Percentiles rank a stretch among this genome's conserved stretches.
These are phyloP conservation scores for Starmerella lactis-condensi DNA, from an alignment of 805 yeast species.

Conservation along the genomic window DNA sequence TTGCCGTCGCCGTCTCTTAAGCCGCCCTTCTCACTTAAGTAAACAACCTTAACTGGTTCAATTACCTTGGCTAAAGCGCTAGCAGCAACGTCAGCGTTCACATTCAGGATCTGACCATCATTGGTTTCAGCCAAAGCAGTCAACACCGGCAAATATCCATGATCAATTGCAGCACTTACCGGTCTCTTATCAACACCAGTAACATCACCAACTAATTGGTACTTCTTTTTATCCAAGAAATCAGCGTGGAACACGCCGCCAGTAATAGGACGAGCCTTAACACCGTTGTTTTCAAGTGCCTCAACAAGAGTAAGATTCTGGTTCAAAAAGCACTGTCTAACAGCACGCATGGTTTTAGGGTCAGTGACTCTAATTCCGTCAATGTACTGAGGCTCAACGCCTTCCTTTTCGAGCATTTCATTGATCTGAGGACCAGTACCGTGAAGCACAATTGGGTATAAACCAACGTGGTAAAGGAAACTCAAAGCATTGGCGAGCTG, in stretches of 20 bases:
- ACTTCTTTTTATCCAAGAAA: conserved; percentile 74
- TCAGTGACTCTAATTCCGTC: conserved; percentile 96
- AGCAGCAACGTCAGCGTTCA: conserved; percentile 97
- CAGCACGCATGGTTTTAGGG: conserved; percentile 86
- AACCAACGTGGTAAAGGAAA: conserved; percentile 88
- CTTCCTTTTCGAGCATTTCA: conserved; percentile 77
- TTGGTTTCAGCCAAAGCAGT: conserved; percentile 94
- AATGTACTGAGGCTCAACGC: conserved; percentile 85
- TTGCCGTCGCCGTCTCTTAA: conserved; percentile 82
- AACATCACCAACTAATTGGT: conserved; percentile 82
- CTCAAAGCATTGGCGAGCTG: conserved; percentile 92
- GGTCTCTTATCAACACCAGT: conserved; percentile 72
- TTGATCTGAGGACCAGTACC: conserved; percentile 99
- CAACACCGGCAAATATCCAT: conserved; percentile 90
- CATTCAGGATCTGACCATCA: conserved; percentile 90
- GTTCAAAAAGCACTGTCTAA: conserved; percentile 83
- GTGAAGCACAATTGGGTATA: conserved; percentile 89
- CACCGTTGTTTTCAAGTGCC: conserved; percentile 90
- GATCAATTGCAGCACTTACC: conserved; percentile 81
- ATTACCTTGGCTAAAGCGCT: conserved; percentile 92
- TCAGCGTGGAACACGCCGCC: conserved; percentile 94
- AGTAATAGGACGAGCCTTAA: conserved; percentile 94
- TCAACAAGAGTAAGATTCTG: conserved; percentile 90
- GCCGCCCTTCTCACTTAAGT: conserved; percentile 95
- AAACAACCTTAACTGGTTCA: conserved; percentile 92